Evolutionary conservation across 2,329 filamentous ascomycete species (phyloP).

Genomic region (Talaromyces albobiverticillius): DNA sequence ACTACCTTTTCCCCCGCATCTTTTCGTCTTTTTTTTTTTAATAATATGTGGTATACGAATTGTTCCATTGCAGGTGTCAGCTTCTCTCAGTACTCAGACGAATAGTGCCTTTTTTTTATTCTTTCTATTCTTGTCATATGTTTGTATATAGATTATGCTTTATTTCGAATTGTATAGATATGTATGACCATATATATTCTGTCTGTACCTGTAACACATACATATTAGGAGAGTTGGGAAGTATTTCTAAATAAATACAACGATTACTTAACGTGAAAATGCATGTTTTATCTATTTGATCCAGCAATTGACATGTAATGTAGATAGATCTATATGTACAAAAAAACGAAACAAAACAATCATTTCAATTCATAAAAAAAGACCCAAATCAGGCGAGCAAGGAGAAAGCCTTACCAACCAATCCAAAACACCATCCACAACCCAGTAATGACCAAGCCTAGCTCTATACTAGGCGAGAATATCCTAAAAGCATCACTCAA

Average conservation of each 20-base stretch:
- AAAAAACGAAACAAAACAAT: not conserved
- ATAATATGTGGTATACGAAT: not conserved
- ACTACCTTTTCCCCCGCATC: not conserved
- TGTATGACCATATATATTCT: not conserved
- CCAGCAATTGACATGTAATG: not conserved
- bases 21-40: not conserved
- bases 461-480: not conserved
- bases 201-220: too few relatives aligned
- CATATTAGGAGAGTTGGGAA: too few relatives aligned
- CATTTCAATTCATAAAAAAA: not conserved
- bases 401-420: not conserved
- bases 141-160: not conserved
- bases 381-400: too few relatives aligned
- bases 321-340: not conserved
- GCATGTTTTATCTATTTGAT: too few relatives aligned
- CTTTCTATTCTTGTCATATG: not conserved
- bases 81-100: too few relatives aligned
- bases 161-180: not conserved
- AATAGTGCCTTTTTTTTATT: not conserved
- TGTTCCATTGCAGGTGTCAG: not conserved
- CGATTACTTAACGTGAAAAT: too few relatives aligned
- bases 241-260: too few relatives aligned
- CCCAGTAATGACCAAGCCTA: constrained; percentile 4
- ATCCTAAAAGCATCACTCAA: constrained; percentile 27
- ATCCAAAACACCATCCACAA: constrained; percentile 11